Evolutionary conservation across 2,329 filamentous ascomycete genomes (phyloP).

Genomic region (Ceratocystis harringtonii): DNA sequence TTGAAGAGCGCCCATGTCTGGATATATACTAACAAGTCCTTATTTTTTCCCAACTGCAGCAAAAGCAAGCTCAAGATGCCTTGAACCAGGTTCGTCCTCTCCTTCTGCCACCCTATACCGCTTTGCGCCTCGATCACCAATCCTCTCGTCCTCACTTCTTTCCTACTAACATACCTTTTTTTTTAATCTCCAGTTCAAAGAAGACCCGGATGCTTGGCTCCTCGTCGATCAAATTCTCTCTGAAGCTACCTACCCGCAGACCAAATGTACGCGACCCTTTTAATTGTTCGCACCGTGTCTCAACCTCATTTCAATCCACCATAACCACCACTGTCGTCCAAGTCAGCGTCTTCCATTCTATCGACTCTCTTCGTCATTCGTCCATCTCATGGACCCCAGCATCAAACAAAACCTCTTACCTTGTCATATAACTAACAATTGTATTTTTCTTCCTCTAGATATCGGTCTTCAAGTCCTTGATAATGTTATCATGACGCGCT

Average conservation of each 20-base stretch:
- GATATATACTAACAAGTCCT: constrained; percentile 11
- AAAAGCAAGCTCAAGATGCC: constrained; percentile 88
- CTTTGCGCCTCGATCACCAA: constrained; percentile 8
- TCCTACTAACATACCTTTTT: constrained; percentile 7
- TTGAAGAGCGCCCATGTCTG: constrained; percentile 1
- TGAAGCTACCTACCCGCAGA: constrained; percentile 84
- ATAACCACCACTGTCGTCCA: not conserved
- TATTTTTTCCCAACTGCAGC: constrained; percentile 37
- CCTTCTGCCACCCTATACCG: constrained; percentile 15
- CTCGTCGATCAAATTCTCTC: constrained; percentile 94
- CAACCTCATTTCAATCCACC: not conserved
- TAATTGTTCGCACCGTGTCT: not conserved
- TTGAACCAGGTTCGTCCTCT: constrained; percentile 64
- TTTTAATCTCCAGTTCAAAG: constrained; percentile 63
- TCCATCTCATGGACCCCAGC: not conserved
- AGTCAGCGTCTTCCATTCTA: not conserved
- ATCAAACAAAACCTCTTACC: not conserved
- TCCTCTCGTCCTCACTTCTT: not conserved
- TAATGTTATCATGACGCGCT: constrained; percentile 96
- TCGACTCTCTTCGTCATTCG: not conserved
- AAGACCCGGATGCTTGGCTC: constrained; percentile 95
- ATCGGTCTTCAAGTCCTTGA: constrained; percentile 92
- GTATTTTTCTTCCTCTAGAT: constrained; percentile 36
- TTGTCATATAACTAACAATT: constrained; percentile 7
- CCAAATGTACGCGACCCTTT: constrained; percentile 58